Conservation (phyloP, 805 yeast genomes). For the Starmerella kuoi region DNA sequence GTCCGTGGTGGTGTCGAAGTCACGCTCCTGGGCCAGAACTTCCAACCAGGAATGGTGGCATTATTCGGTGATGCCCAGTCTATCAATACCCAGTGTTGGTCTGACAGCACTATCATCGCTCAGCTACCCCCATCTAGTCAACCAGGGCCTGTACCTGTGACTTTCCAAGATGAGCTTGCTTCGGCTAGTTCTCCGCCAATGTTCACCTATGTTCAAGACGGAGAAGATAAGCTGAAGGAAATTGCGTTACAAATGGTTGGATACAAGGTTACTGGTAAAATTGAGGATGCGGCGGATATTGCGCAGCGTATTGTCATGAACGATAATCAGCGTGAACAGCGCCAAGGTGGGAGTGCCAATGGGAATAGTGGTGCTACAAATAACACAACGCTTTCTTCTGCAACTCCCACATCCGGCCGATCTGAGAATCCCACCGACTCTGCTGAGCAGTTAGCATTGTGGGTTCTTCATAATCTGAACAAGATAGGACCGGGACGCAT, state of each 20-base stretch:
- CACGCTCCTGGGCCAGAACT: conserved; percentile 76
- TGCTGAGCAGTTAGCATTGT: conserved; percentile 23
- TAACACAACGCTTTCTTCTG: background rate
- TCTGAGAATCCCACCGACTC: conserved; percentile 8
- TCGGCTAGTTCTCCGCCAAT: conserved; percentile 28
- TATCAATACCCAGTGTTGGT: conserved; percentile 85
- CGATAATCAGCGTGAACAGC: background rate
- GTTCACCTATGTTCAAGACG: conserved; percentile 88
- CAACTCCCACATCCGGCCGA: background rate
- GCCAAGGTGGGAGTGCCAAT: background rate
- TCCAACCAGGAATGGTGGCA: conserved; percentile 69
- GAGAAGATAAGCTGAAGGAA: conserved; percentile 88
- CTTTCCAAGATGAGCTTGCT: conserved; percentile 38
- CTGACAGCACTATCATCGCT: conserved; percentile 84
- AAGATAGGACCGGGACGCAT: conserved; percentile 27
- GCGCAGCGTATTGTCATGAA: conserved; percentile 66
- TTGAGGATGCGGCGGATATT: conserved; percentile 89
- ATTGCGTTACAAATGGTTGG: conserved; percentile 94
- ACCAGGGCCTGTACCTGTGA: conserved; percentile 84
- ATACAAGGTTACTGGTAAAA: conserved; percentile 85
- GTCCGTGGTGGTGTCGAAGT: conserved; percentile 93
- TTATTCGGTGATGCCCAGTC: conserved; percentile 56
- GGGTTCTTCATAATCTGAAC: conserved; percentile 22
- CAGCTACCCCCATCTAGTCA: conserved; percentile 81
- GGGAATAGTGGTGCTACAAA: background rate